These are phyloP conservation scores for Alternaria sp. DNA, from an alignment of 2,329 filamentous ascomycete genomes.

Conservation along the genomic window DNA sequence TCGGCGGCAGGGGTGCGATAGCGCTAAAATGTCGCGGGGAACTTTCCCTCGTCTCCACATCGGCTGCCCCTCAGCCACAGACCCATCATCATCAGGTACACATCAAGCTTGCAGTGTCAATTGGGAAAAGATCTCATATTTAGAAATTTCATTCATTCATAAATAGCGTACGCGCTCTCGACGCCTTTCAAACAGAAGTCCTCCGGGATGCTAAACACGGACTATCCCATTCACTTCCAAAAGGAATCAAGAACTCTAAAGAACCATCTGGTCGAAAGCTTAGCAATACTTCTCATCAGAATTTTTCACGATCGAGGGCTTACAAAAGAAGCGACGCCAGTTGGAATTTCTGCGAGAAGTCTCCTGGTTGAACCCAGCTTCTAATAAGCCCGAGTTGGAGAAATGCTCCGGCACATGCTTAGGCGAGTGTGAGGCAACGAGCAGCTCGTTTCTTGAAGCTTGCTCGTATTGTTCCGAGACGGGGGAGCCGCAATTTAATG, in stretches of 20 bases:
- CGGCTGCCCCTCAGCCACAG: not conserved
- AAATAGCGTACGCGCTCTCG: not conserved
- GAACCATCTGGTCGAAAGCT: not conserved
- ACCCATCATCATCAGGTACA: not conserved
- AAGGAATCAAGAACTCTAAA: not conserved
- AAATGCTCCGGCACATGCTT: not conserved
- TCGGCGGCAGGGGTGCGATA: slow-evolving; percentile 29
- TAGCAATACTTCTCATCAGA: not conserved
- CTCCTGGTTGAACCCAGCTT: not conserved
- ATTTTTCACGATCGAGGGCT: too few species aligned
- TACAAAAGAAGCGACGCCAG: not conserved
- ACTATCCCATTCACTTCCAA: not conserved
- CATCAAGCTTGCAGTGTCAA: not conserved
- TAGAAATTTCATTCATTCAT: not conserved
- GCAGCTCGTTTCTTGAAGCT: not conserved
- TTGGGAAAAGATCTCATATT: too few species aligned
- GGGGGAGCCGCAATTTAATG: not conserved
- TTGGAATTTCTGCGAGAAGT: not conserved
- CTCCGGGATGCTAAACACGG: not conserved
- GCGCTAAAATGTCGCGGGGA: slow-evolving; percentile 9
- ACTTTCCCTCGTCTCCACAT: slow-evolving; percentile 1
- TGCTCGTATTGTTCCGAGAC: not conserved
- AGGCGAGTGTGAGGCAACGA: not conserved
- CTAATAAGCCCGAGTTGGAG: not conserved
- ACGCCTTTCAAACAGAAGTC: not conserved